Conservation (phyloP, 495 filamentous ascomycete genomes). For the Penicillium lividum region DNA sequence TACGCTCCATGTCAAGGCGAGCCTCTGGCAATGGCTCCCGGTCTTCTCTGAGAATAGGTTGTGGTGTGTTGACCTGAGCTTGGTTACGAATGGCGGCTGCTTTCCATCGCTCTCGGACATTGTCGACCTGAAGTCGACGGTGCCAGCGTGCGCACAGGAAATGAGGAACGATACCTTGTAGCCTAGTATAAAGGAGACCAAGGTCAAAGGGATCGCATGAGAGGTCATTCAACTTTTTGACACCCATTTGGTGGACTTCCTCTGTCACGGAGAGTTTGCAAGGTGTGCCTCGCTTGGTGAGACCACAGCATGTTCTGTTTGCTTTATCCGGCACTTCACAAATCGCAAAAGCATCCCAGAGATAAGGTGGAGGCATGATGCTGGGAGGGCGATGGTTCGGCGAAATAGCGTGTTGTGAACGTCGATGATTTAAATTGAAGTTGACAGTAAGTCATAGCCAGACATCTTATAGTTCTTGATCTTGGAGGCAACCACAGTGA, state of each 20-base stretch:
- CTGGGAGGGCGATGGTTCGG: background rate
- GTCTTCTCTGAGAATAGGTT: background rate
- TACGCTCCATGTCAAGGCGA: background rate
- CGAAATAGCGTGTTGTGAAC: constrained; percentile 2
- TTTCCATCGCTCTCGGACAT: no score
- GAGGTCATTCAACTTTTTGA: background rate
- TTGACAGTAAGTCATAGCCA: background rate
- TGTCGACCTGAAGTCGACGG: no score
- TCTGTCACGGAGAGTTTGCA: constrained; percentile 7
- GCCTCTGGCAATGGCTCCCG: background rate
- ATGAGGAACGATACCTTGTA: background rate
- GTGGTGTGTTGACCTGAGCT: no score
- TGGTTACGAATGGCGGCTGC: no score
- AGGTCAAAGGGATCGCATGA: background rate
- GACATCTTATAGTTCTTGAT: constrained; percentile 1
- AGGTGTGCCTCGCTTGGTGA: background rate
- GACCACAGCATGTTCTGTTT: constrained; percentile 4
- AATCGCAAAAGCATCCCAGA: constrained; percentile 4
- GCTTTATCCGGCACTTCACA: background rate
- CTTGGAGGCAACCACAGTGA: background rate
- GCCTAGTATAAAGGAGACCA: background rate
- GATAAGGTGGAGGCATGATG: background rate
- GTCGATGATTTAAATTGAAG: background rate
- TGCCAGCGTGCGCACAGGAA: background rate
- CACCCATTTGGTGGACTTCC: background rate